Percentiles rank a stretch among this genome's conserved stretches.
phyloP scores from a whole-genome alignment of 495 filamentous ascomycete genomes.

The Podospora anserina region DNA sequence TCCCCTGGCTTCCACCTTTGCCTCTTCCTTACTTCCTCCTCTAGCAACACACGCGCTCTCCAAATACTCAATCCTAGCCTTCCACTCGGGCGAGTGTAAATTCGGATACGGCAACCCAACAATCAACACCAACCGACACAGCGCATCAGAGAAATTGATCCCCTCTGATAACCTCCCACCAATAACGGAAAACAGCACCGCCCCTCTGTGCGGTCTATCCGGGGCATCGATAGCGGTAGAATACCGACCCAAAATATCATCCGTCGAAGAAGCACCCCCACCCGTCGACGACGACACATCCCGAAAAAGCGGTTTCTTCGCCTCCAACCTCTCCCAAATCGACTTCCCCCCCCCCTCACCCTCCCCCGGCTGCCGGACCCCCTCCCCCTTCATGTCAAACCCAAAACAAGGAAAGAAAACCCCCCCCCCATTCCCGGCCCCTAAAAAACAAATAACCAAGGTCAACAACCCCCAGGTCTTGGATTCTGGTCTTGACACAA shows the following conservation, averaged over 20 bases:
- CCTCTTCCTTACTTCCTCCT: slow-evolving; percentile 33
- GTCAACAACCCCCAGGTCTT: no score
- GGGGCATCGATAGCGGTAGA: slow-evolving; percentile 57
- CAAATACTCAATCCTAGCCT: slow-evolving; percentile 82
- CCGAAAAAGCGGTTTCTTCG: slow-evolving; percentile 63
- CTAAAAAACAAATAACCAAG: no score
- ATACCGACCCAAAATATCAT: slow-evolving; percentile 71
- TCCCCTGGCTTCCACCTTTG: slow-evolving; percentile 68
- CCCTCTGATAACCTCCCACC: slow-evolving; percentile 94
- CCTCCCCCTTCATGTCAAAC: no score
- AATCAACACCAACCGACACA: slow-evolving; percentile 85
- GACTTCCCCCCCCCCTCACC: slow-evolving; percentile 18
- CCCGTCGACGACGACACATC: slow-evolving; percentile 41
- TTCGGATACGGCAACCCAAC: slow-evolving; percentile 94
- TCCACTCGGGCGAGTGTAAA: slow-evolving; percentile 84
- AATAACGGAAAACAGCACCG: slow-evolving; percentile 86
- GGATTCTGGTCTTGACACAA: no score
- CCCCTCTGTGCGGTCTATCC: slow-evolving; percentile 47
- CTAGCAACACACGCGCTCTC: slow-evolving; percentile 54
- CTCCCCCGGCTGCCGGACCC: slow-evolving; percentile 49
- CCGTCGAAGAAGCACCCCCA: slow-evolving; percentile 55
- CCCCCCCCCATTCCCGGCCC: no score
- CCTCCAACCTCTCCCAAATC: slow-evolving; percentile 54
- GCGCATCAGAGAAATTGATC: slow-evolving; percentile 93
- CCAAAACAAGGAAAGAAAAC: slow-evolving; percentile 98